These are phyloP conservation scores for Aegilops tauschii DNA, from an alignment of 176 grass and related monocot species.

Conservation along the genomic window DNA sequence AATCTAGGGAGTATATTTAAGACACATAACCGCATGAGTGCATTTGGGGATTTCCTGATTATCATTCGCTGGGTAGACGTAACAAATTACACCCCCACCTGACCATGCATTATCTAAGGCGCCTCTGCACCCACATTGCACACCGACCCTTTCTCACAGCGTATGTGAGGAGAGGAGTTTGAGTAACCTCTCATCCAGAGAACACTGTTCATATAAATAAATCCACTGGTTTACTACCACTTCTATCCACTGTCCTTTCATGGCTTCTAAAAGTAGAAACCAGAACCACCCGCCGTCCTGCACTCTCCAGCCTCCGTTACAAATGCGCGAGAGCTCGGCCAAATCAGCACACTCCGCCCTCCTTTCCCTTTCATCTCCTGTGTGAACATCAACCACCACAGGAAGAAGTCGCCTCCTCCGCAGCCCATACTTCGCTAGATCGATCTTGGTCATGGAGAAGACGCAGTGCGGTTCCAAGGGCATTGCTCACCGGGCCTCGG, in stretches of 20 bases:
- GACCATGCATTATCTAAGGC: neutral
- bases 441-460: conserved; percentile 29
- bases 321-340: neutral
- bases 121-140: neutral
- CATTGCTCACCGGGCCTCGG: conserved; percentile 19
- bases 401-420: neutral
- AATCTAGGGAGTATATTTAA: too few relatives aligned
- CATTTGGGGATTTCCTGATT: neutral
- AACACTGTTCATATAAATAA: neutral
- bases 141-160: neutral
- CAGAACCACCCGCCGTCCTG: conserved; percentile 1
- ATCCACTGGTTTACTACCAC: neutral
- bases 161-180: neutral
- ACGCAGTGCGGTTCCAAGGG: conserved; percentile 12
- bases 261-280: conserved; percentile 32
- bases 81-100: neutral
- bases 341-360: neutral
- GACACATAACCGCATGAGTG: neutral
- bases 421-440: neutral
- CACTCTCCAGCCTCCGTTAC: neutral
- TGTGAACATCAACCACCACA: neutral
- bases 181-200: neutral
- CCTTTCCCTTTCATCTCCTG: neutral
- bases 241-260: neutral
- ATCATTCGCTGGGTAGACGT: neutral